phyloP scores from a whole-genome alignment of 148 eudicot species.

The Rhododendron molle region DNA sequence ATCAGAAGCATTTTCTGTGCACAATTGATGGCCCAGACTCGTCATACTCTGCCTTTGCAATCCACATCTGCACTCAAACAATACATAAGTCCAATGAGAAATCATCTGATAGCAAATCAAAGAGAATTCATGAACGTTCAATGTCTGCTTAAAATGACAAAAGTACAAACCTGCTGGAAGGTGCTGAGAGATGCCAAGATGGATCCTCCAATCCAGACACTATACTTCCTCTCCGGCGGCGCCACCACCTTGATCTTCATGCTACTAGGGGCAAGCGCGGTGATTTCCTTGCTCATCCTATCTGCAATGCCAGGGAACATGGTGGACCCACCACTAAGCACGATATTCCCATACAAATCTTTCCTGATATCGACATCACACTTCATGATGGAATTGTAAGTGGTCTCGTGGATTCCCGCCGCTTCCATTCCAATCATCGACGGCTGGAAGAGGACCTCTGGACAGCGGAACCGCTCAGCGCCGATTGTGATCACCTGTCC shows the following conservation, averaged over 20 bases:
- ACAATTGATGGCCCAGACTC: slow-evolving; percentile 64
- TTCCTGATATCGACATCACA: slow-evolving; percentile 90
- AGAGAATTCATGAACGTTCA: neutral
- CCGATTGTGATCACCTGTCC: slow-evolving; percentile 53
- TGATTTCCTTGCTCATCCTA: slow-evolving; percentile 88
- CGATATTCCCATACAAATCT: slow-evolving; percentile 78
- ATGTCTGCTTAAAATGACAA: neutral
- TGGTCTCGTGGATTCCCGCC: slow-evolving; percentile 85
- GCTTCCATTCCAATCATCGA: slow-evolving; percentile 72
- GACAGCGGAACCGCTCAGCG: slow-evolving; percentile 46
- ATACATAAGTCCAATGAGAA: neutral
- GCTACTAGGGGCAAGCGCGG: slow-evolving; percentile 84
- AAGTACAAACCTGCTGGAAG: slow-evolving; percentile 66
- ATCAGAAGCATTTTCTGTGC: slow-evolving; percentile 59
- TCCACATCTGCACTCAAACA: slow-evolving; percentile 50
- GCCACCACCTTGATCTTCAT: slow-evolving; percentile 94
- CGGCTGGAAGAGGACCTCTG: slow-evolving; percentile 50
- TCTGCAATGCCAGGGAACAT: slow-evolving; percentile 92
- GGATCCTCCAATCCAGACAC: slow-evolving; percentile 94
- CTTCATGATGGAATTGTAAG: slow-evolving; percentile 87
- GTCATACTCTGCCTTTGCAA: slow-evolving; percentile 57
- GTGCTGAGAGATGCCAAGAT: slow-evolving; percentile 92
- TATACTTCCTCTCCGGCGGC: slow-evolving; percentile 88
- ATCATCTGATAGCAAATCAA: neutral
- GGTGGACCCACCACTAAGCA: slow-evolving; percentile 84